Percentiles rank a stretch among this genome's conserved stretches.
These are phyloP conservation scores for Penicillium corylophilum DNA, from an alignment of 2,329 filamentous ascomycete genomes.

Conservation along the genomic window DNA sequence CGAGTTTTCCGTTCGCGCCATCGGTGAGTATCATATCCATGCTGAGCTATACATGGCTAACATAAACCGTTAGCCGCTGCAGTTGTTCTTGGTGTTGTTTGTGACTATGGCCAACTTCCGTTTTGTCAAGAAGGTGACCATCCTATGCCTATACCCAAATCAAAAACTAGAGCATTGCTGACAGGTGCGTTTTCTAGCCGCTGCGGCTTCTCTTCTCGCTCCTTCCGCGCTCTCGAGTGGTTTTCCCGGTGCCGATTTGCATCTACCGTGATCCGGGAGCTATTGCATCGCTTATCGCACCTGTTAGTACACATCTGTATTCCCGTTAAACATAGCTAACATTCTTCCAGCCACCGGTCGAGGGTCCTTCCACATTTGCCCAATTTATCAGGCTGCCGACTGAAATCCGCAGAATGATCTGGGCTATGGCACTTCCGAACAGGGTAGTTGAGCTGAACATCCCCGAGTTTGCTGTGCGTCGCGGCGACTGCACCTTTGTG, in stretches of 20 bases:
- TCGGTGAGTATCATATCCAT: neutral
- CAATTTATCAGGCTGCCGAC: neutral
- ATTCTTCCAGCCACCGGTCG: no score
- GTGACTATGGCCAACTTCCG: neutral
- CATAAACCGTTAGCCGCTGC: neutral
- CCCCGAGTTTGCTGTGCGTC: neutral
- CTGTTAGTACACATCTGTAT: no score
- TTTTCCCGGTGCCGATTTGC: no score
- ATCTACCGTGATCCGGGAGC: neutral
- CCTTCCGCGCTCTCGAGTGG: no score
- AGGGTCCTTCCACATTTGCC: no score
- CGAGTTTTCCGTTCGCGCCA: neutral
- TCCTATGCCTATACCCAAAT: no score
- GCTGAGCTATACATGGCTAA: neutral
- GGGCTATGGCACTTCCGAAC: neutral
- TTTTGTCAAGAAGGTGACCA: neutral
- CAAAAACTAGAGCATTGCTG: no score
- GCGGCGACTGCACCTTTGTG: neutral
- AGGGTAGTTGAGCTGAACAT: neutral
- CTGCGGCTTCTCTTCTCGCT: no score
- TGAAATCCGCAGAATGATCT: neutral
- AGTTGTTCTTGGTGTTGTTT: neutral
- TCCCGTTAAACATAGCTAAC: no score
- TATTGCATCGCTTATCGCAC: neutral
- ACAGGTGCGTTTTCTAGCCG: no score